Percentiles rank a stretch among this genome's conserved stretches.
These are phyloP conservation scores for Sicyos edulis DNA, from an alignment of 306 rosid species.

Conservation along the genomic window DNA sequence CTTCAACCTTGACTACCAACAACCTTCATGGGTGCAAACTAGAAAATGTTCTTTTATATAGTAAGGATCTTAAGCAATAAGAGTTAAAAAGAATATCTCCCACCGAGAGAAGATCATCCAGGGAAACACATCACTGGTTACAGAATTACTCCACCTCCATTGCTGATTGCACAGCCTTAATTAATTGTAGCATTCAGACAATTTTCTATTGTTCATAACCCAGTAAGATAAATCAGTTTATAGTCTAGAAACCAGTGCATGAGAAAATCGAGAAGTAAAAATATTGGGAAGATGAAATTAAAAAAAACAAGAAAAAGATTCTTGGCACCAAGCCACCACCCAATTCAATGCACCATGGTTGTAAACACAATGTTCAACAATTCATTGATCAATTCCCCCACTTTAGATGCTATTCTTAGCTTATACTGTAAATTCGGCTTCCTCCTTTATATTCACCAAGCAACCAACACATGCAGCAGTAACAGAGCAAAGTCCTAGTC, in stretches of 20 bases:
- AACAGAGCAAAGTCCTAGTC: too few species aligned
- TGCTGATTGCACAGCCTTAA: neutral
- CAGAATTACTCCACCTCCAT: constrained; percentile 3
- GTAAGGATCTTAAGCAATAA: constrained; percentile 2
- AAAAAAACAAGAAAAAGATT: neutral
- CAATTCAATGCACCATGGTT: neutral
- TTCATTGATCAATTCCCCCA: neutral
- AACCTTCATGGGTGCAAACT: neutral
- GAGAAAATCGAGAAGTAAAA: neutral
- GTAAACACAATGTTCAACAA: neutral
- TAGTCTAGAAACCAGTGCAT: neutral
- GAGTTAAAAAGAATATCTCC: neutral
- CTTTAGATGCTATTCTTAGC: neutral
- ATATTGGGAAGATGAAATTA: neutral
- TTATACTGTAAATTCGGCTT: neutral
- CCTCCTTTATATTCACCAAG: neutral
- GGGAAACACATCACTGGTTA: neutral
- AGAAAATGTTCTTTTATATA: neutral
- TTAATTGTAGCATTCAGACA: neutral
- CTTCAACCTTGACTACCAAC: neutral
- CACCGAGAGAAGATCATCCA: neutral
- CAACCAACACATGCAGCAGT: neutral
- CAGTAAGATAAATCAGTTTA: neutral
- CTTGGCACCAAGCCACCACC: neutral
- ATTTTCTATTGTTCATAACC: constrained; percentile 1